Evolutionary conservation across 2,329 filamentous ascomycete species (phyloP).

Genomic region (Aspergillus transmontanensis): DNA sequence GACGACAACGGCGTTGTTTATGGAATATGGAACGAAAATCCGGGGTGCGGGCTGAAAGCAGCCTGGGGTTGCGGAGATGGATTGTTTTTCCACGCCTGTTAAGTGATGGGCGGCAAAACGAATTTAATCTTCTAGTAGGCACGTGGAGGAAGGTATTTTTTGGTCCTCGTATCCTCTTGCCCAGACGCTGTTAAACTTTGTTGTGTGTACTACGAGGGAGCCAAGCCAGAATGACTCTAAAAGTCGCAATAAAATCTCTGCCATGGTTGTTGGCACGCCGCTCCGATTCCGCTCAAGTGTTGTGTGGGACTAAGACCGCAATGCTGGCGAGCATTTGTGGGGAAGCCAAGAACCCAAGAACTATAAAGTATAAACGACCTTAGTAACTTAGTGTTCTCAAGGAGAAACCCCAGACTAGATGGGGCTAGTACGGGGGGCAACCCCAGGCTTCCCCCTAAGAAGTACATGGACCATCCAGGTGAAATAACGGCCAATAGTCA

Average conservation of each 20-base stretch:
- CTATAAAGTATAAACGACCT: conserved; percentile 5
- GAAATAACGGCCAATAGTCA: not conserved
- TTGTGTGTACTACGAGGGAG: not conserved
- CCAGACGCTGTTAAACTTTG: not conserved
- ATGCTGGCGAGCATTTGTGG: conserved; percentile 11
- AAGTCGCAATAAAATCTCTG: conserved; percentile 10
- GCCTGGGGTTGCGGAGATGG: conserved; percentile 7
- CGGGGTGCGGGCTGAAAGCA: conserved; percentile 16
- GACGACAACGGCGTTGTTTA: not conserved
- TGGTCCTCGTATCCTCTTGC: not conserved
- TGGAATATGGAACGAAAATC: not conserved
- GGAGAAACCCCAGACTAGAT: not conserved
- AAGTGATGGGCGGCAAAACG: conserved; percentile 12
- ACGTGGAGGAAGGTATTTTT: not conserved
- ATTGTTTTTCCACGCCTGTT: conserved; percentile 4
- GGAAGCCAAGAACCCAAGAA: conserved; percentile 5
- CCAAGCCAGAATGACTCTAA: not conserved
- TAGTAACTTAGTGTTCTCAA: not conserved
- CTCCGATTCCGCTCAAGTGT: conserved; percentile 13
- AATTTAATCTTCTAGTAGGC: not conserved
- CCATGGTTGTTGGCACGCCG: not conserved
- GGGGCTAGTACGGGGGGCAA: not conserved
- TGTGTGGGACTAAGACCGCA: conserved; percentile 1
- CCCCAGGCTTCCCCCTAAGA: not conserved
- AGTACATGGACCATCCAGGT: not conserved